Evolutionary conservation across 768 basidiomycete genomes (phyloP).

Genomic region (Leccinum uliginosum): DNA sequence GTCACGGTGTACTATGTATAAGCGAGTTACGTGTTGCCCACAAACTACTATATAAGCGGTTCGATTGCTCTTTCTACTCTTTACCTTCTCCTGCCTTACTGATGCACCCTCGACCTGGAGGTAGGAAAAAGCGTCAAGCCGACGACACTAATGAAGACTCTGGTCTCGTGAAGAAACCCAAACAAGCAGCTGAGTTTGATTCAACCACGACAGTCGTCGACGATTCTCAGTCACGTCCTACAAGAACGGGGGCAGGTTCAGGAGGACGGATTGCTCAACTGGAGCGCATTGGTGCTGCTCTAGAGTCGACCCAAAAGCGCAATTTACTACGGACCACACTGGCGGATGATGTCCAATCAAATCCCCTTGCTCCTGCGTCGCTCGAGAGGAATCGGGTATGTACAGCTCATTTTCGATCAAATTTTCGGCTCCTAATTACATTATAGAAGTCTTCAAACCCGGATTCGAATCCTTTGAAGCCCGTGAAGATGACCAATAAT

Average conservation of each 20-base stretch:
- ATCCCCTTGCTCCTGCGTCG: neutral
- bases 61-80: neutral
- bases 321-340: neutral
- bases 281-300: neutral
- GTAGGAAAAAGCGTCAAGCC: neutral
- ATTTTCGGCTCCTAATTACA: neutral
- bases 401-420: neutral
- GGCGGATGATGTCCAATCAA: neutral
- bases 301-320: neutral
- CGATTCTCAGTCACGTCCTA: neutral
- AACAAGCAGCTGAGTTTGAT: neutral
- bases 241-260: neutral
- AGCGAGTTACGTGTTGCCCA: neutral
- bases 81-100: neutral
- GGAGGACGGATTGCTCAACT: neutral
- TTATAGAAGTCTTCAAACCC: neutral
- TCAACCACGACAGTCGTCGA: neutral
- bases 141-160: neutral
- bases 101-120: neutral
- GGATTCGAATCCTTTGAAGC: neutral
- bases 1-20: neutral
- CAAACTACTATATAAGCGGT: neutral
- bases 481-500: neutral
- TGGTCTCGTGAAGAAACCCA: no score
- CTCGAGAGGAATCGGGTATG: neutral